Percentiles rank a stretch among this genome's conserved stretches.
Evolutionary conservation across 2,329 filamentous ascomycete genomes (phyloP).

Genomic region (Graphilbum sp.): DNA sequence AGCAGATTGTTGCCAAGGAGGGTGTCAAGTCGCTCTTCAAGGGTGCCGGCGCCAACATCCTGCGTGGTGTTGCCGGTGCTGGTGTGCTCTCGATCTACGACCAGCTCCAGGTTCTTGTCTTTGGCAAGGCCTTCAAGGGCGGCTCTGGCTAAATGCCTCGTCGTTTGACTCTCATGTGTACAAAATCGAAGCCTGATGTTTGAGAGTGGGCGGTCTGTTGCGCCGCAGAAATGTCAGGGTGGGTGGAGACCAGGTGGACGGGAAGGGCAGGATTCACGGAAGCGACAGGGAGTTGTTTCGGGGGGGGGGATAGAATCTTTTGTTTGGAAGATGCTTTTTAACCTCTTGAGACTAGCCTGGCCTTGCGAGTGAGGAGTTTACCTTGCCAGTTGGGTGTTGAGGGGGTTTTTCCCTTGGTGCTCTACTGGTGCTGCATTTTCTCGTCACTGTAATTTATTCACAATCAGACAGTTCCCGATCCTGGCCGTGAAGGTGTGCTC

Average conservation of each 20-base stretch:
- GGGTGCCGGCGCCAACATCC: slow-evolving; percentile 99
- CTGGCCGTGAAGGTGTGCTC: too few relatives aligned
- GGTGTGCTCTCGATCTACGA: slow-evolving; percentile 99
- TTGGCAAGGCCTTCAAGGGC: slow-evolving; percentile 98
- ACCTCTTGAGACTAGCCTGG: not conserved
- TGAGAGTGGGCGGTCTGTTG: not conserved
- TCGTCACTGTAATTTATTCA: slow-evolving; percentile 45
- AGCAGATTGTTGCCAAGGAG: slow-evolving; percentile 95
- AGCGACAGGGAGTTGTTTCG: not conserved
- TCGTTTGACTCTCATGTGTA: slow-evolving; percentile 11
- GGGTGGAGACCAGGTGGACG: not conserved
- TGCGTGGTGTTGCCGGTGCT: slow-evolving; percentile 99
- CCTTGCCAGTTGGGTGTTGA: not conserved
- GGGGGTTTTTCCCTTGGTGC: not conserved
- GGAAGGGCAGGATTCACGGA: not conserved
- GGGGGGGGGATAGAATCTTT: too few relatives aligned
- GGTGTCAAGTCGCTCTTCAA: slow-evolving; percentile 99
- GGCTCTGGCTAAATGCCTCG: slow-evolving; percentile 25
- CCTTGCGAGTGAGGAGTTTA: slow-evolving; percentile 12
- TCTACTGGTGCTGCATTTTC: slow-evolving; percentile 1
- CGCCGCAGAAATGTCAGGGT: not conserved
- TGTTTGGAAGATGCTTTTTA: not conserved
- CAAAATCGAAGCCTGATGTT: slow-evolving; percentile 9
- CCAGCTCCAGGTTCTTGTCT: slow-evolving; percentile 96
- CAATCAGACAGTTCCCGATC: slow-evolving; percentile 36